These are phyloP conservation scores for Boechera stricta DNA, from an alignment of 345 rosid genomes.

Conservation along the genomic window DNA sequence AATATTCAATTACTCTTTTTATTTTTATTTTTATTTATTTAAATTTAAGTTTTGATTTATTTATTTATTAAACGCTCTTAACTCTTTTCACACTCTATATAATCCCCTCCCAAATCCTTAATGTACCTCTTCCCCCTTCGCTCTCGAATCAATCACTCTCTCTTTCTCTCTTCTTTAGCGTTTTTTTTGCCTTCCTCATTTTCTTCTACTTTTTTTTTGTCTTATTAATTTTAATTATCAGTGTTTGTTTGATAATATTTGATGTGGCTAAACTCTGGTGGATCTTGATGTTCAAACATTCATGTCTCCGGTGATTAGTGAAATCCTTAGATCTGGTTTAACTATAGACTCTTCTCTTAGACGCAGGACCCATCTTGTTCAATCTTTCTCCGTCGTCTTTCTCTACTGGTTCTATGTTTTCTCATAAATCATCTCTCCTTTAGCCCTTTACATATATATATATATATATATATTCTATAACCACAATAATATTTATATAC, in stretches of 20 bases:
- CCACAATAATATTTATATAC: background rate
- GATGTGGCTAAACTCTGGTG: conserved; percentile 27
- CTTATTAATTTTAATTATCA: background rate
- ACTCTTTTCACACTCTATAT: conserved; percentile 29
- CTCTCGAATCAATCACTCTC: conserved; percentile 23
- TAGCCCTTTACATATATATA: conserved; percentile 23
- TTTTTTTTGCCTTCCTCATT: background rate
- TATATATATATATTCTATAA: conserved; percentile 1
- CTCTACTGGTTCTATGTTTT: conserved; percentile 97
- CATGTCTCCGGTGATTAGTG: conserved; percentile 52
- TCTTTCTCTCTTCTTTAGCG: background rate
- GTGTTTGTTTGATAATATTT: background rate
- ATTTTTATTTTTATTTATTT: background rate
- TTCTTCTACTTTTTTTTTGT: background rate
- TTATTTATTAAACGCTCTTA: background rate
- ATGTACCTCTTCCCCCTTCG: conserved; percentile 39
- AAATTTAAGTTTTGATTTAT: background rate
- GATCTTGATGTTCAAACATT: conserved; percentile 50
- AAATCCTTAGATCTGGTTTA: conserved; percentile 48
- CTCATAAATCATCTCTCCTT: conserved; percentile 56
- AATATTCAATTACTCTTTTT: conserved; percentile 9
- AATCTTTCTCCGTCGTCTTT: conserved; percentile 95
- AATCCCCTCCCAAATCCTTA: conserved; percentile 21
- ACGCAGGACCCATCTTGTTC: conserved; percentile 98
- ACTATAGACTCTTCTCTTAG: conserved; percentile 66